Evolutionary conservation across 73 alveolate species (phyloP).

Genomic region (Loxodes magnus): DNA sequence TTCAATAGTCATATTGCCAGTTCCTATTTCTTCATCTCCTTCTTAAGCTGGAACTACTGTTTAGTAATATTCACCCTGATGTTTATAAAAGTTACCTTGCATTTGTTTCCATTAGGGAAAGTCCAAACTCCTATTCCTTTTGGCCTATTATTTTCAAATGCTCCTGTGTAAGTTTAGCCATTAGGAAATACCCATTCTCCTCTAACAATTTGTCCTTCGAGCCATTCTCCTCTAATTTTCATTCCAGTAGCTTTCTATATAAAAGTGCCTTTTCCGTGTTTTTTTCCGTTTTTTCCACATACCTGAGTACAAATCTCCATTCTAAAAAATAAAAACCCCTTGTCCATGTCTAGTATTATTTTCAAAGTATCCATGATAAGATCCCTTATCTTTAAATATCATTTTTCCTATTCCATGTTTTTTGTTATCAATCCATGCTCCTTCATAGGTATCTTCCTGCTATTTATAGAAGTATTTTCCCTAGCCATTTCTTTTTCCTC

Average conservation of each 20-base stretch:
- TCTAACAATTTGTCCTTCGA: slow-evolving; percentile 47
- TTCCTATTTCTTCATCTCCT: no score
- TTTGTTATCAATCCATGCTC: slow-evolving; percentile 56
- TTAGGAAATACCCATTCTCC: slow-evolving; percentile 78
- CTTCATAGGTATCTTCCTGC: slow-evolving; percentile 54
- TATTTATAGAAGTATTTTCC: slow-evolving; percentile 35
- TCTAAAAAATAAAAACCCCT: slow-evolving; percentile 75
- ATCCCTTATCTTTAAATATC: slow-evolving; percentile 63
- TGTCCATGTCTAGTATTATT: slow-evolving; percentile 75
- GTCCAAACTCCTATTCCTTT: slow-evolving; percentile 30
- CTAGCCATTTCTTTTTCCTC: slow-evolving; percentile 43
- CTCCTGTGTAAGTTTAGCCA: slow-evolving; percentile 23
- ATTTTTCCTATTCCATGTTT: slow-evolving; percentile 83
- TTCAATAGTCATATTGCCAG: no score
- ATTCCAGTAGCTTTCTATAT: slow-evolving; percentile 63
- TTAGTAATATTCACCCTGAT: slow-evolving; percentile 10
- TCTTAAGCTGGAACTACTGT: slow-evolving; percentile 12
- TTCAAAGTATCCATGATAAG: slow-evolving; percentile 38
- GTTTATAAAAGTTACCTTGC: no score
- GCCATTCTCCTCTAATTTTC: slow-evolving; percentile 31
- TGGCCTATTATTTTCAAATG: slow-evolving; percentile 20
- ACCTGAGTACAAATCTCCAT: slow-evolving; percentile 83
- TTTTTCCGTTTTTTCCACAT: slow-evolving; percentile 71
- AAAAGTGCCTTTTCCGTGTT: slow-evolving; percentile 70
- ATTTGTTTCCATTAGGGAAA: slow-evolving; percentile 5